Evolutionary conservation across 371 early-diverging fungal genomes (phyloP).

Genomic region (Vittaforma corneae): DNA sequence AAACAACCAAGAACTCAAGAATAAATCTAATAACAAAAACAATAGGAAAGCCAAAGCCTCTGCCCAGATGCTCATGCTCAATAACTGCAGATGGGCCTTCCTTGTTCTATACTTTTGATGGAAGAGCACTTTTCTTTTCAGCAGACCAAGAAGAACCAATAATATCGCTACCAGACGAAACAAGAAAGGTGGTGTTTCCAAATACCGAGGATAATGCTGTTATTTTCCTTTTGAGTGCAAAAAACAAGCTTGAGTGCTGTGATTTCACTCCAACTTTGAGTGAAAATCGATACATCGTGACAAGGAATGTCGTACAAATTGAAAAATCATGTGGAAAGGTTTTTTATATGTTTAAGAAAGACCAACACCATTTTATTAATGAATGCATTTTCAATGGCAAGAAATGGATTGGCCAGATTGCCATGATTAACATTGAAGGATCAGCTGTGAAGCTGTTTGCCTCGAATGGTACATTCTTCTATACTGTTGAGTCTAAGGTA

Average conservation of each 20-base stretch:
- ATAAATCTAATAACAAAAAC: background rate
- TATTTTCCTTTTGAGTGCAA: background rate
- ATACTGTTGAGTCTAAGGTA: background rate
- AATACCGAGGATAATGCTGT: background rate
- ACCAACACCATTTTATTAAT: background rate
- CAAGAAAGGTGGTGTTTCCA: background rate
- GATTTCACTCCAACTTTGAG: background rate
- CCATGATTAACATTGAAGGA: background rate
- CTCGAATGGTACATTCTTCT: background rate
- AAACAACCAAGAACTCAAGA: background rate
- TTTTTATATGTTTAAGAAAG: slow-evolving; percentile 7
- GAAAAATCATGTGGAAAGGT: background rate
- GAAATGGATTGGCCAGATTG: background rate
- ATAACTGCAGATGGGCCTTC: background rate
- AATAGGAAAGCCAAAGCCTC: background rate
- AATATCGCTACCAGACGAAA: slow-evolving; percentile 1
- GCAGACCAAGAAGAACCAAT: background rate
- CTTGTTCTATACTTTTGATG: slow-evolving; percentile 3
- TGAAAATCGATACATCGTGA: background rate
- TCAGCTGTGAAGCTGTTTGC: background rate
- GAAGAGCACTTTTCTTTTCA: background rate
- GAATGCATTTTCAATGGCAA: background rate
- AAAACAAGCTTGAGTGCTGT: slow-evolving; percentile 3
- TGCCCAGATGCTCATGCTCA: background rate
- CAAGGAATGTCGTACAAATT: slow-evolving; percentile 3